Evolutionary conservation across 164 flowering plant species (phyloP), one percentile per base, ranked within the genome.

Genomic region (Euptelea pleiosperma): DNA sequence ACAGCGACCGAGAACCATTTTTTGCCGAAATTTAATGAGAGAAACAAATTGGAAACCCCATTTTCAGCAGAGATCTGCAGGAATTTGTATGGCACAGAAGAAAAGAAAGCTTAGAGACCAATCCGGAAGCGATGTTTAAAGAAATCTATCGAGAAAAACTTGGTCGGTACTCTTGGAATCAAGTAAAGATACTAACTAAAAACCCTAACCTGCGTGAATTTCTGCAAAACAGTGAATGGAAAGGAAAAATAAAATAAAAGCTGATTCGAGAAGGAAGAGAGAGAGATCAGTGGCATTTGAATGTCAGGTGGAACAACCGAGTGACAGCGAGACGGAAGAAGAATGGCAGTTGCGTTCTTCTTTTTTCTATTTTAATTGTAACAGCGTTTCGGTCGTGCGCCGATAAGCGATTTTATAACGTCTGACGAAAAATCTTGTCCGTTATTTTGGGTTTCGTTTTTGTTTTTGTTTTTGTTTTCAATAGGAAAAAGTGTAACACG

Each of bases 301-400:
- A 22, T 6, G 48, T 19, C 48, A 1, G 48, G 48, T 44, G 19
- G 6, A 44, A 19, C 10, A 18, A 18, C 2, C 48, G 11, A 6
- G 48, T 6, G 48, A 44, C 25, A 44, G 48, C 25, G 26, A 19
- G n/a, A 3, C 10, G 48, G 37, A n/a, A n/a, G 37, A 10, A 34
- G 10, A 34, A 34, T 64, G 29, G 70, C 42, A 1, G 12, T 37
- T 0, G 46, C 67, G 43, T 37, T 53, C n/a, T n/a, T n/a, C n/a
- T n/a, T n/a, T n/a, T n/a, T n/a, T n/a, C n/a, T n/a, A n/a, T n/a
- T n/a, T n/a, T n/a, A n/a, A n/a, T n/a, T n/a, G n/a, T n/a, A n/a
- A n/a, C n/a, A n/a, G n/a, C n/a, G n/a, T n/a, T n/a, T n/a, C n/a
- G n/a, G n/a, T n/a, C n/a, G n/a, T n/a, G n/a, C n/a, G n/a, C n/a